Evolutionary conservation across 2,329 filamentous ascomycete species (phyloP).

Genomic region (Huntiella abstrusa): DNA sequence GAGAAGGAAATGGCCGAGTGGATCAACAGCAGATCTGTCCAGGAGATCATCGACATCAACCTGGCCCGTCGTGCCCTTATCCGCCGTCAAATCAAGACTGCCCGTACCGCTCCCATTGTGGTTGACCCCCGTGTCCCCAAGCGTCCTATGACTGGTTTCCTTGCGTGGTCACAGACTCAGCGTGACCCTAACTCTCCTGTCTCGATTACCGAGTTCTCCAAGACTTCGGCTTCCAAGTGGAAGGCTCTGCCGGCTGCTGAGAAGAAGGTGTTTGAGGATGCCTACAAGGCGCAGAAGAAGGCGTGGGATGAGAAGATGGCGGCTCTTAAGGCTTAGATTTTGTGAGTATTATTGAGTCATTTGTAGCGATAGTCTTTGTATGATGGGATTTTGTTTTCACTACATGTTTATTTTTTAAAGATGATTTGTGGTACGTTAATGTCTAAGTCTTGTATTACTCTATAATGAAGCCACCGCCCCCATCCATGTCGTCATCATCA

Average conservation of each 20-base stretch:
- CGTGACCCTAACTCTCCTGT: conserved; percentile 21
- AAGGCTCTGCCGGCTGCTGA: conserved; percentile 22
- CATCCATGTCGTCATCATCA: not conserved
- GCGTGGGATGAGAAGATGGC: not conserved
- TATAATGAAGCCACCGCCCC: not conserved
- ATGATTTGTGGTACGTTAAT: too few species aligned
- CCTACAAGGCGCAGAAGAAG: not conserved
- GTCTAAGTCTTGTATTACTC: too few species aligned
- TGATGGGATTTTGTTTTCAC: not conserved
- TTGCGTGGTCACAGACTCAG: conserved; percentile 17
- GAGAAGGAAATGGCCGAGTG: conserved; percentile 17
- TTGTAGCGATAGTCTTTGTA: not conserved
- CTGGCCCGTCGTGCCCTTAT: not conserved
- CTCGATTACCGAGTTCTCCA: conserved; percentile 11
- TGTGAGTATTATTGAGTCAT: not conserved
- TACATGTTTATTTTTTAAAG: not conserved
- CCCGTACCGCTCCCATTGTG: conserved; percentile 17
- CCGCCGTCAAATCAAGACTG: not conserved
- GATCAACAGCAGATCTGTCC: conserved; percentile 15
- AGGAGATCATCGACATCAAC: not conserved
- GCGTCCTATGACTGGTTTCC: conserved; percentile 18
- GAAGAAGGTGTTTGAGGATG: conserved; percentile 16
- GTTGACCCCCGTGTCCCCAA: conserved; percentile 30
- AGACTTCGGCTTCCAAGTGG: conserved; percentile 22
- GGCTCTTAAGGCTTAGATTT: not conserved